Evolutionary conservation across 805 yeast genomes (phyloP), one percentile per base, ranked within the genome.

Genomic region (Starmerella bombicola): DNA sequence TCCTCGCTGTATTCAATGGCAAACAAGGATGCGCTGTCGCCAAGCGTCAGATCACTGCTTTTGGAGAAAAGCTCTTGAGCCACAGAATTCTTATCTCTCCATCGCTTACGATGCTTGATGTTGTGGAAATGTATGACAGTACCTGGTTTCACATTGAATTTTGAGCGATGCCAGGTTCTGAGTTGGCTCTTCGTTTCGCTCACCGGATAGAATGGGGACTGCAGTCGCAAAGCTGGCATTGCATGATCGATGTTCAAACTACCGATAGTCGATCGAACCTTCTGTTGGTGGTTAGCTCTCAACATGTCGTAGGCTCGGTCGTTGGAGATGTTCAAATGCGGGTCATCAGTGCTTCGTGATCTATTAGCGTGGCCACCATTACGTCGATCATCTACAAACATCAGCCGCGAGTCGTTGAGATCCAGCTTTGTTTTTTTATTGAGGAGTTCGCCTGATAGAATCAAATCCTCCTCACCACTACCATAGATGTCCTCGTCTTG

Each of bases 1-100:
- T 91, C 94, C 58, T 91, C 98, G 10, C 91, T 73, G 57, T 88
- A 91, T 56, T 91, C 98, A 67, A 85, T 66, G 38, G 82, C 67
- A 45, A 84, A 74, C 13, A 83, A 68, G 12, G 76, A 74, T 0
- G 84, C 85, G 2, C 83, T 71, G 55, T 91, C 98, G 24, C 94
- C 84, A 5, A 79, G 57, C 0, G 96, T 78, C 42, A 91, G 65
- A 57, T 86, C 96, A 3, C 74, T 65, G 0, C 93, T 72, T 37
- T 66, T 68, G 9, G 73, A 66, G 58, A 86, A 79, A 5, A 86
- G 64, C 57, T 85, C 93, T 37, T 71, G 73, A 6, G 80, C 68
- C 15, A 81, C 78, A 57, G 79, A 82, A 18, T 93, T 95, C 53
- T 76, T 77, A 60, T 88, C 97, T 60, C 75, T 80, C 69, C 88